Percentiles rank a stretch among this genome's conserved stretches.
Evolutionary conservation across 768 basidiomycete genomes (phyloP).

Genomic region (Asterophora lycoperdoides): DNA sequence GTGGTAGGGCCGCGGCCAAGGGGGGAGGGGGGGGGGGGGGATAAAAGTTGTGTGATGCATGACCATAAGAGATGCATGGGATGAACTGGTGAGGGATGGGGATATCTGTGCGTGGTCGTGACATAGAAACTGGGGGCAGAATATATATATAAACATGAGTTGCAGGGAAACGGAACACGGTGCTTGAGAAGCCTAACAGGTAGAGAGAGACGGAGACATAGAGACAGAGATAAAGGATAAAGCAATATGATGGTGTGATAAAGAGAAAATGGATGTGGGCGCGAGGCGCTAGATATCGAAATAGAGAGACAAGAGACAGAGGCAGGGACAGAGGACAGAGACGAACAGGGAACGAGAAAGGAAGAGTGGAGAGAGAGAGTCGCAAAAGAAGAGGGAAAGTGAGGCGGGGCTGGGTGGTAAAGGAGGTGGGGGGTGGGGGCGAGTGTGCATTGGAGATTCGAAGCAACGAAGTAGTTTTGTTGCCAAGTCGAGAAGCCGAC

Average conservation of each 20-base stretch:
- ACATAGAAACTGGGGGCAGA: slow-evolving; percentile 7
- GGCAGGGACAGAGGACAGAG: not conserved
- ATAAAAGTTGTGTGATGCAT: not conserved
- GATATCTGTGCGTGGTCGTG: slow-evolving; percentile 9
- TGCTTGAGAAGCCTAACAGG: slow-evolving; percentile 20
- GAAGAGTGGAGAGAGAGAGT: not conserved
- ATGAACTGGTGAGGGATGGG: not conserved
- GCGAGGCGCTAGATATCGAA: not conserved
- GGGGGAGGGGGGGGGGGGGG: slow-evolving; percentile 1
- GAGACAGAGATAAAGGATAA: slow-evolving; percentile 15
- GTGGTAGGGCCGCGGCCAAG: slow-evolving; percentile 10
- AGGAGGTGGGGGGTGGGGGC: not conserved
- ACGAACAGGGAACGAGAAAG: not conserved
- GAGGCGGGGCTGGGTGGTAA: not conserved
- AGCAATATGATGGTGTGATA: slow-evolving; percentile 18
- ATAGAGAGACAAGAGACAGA: not conserved
- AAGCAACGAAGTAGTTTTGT: not conserved
- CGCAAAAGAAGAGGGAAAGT: not conserved
- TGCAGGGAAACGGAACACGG: slow-evolving; percentile 11
- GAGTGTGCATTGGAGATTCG: not conserved
- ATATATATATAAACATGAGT: slow-evolving; percentile 20
- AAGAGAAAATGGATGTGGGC: slow-evolving; percentile 15
- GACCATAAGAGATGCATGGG: not conserved
- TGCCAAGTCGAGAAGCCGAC: slow-evolving; percentile 6
- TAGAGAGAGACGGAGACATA: slow-evolving; percentile 11